Conservation (phyloP, 2,329 filamentous ascomycete species). For the Pyricularia grisea region DNA sequence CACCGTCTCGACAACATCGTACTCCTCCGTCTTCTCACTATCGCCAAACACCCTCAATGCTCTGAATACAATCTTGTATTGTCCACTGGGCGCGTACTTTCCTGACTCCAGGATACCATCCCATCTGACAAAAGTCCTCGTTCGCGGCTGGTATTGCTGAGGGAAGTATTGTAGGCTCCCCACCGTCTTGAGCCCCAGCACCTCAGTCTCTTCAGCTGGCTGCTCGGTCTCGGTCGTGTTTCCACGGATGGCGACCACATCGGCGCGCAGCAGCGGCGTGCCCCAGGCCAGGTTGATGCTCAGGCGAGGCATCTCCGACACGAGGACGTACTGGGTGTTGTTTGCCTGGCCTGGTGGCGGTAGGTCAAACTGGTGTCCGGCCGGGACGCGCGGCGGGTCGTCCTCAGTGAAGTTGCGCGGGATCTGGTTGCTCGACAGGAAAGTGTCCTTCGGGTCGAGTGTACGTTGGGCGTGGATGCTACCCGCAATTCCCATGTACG, state of each 20-base stretch:
- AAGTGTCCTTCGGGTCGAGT: slow-evolving; percentile 7
- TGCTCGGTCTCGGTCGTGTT: slow-evolving; percentile 13
- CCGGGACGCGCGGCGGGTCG: slow-evolving; percentile 10
- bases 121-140: slow-evolving; percentile 21
- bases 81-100: slow-evolving; percentile 35
- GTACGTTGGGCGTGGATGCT: slow-evolving; percentile 28
- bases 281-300: slow-evolving; percentile 34
- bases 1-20: slow-evolving; percentile 31
- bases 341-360: slow-evolving; percentile 27
- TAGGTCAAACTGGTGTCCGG: slow-evolving; percentile 30
- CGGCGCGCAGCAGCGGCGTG: slow-evolving; percentile 30
- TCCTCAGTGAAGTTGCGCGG: neutral
- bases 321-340: slow-evolving; percentile 16
- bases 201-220: slow-evolving; percentile 11
- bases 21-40: slow-evolving; percentile 30
- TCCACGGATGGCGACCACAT: slow-evolving; percentile 29
- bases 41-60: slow-evolving; percentile 44
- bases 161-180: slow-evolving; percentile 35
- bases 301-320: slow-evolving; percentile 26
- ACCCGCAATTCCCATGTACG: slow-evolving; percentile 29
- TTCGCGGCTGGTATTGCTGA: slow-evolving; percentile 20
- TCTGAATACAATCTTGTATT: slow-evolving; percentile 38
- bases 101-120: slow-evolving; percentile 37
- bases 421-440: slow-evolving; percentile 4
- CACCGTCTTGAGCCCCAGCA: slow-evolving; percentile 28